Percentiles rank a stretch among this genome's conserved stretches.
Conservation (phyloP, 345 rosid genomes). For the Diplotaxis tenuifolia region DNA sequence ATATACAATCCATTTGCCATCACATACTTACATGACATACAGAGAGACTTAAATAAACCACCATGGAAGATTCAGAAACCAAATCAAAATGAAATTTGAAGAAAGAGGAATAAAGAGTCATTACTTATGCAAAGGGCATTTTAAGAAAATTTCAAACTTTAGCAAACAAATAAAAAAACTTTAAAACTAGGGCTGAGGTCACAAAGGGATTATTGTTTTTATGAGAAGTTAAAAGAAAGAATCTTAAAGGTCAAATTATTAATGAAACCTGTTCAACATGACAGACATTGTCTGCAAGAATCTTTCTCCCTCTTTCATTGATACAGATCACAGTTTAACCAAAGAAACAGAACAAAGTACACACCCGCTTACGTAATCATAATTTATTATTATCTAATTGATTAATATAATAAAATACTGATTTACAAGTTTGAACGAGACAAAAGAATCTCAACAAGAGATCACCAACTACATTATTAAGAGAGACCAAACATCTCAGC, state of each 20-base stretch:
- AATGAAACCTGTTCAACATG: constrained; percentile 37
- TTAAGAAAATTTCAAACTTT: constrained; percentile 35
- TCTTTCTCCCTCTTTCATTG: constrained; percentile 37
- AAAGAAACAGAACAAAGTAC: constrained; percentile 32
- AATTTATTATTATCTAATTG: constrained; percentile 12
- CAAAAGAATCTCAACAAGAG: constrained; percentile 29
- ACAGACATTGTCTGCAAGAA: constrained; percentile 41
- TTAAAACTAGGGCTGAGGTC: constrained; percentile 42
- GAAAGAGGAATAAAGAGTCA: background rate
- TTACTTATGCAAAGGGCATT: constrained; percentile 11
- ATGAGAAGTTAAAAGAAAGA: constrained; percentile 30
- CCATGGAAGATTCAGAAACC: constrained; percentile 22
- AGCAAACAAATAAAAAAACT: background rate
- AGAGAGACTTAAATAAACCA: too few species aligned
- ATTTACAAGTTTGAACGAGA: constrained; percentile 1
- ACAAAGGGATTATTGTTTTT: constrained; percentile 29
- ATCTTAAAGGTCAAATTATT: constrained; percentile 39
- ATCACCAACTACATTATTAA: constrained; percentile 39
- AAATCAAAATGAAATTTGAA: too few species aligned
- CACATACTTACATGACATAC: too few species aligned
- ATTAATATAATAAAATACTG: background rate
- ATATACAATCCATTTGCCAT: background rate
- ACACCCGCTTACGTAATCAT: constrained; percentile 32
- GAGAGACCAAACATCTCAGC: constrained; percentile 29
- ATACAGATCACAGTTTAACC: constrained; percentile 28